A percentile compares a stretch with the other conserved stretches of the same genome.
phyloP scores from a whole-genome alignment of 163 green algal species.

The Botryococcus braunii region DNA sequence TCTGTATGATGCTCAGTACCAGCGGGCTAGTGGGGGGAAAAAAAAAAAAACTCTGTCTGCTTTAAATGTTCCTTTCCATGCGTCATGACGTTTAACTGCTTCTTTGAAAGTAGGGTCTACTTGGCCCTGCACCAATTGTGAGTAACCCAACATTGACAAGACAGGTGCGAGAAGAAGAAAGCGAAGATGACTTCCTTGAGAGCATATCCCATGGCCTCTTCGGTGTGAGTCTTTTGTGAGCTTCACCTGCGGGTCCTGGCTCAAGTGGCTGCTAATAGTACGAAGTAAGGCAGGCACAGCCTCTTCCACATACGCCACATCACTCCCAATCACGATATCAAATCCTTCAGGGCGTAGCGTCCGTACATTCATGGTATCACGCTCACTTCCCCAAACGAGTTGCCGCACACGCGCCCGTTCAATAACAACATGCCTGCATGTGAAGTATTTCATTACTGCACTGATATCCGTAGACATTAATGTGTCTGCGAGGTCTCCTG shows the following conservation, averaged over 20 bases:
- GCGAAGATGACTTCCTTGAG: not conserved
- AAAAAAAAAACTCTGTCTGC: too few relatives aligned
- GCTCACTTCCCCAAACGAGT: conserved; percentile 20
- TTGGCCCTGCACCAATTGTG: not conserved
- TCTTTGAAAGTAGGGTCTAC: not conserved
- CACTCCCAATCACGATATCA: conserved; percentile 17
- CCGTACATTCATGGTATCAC: not conserved
- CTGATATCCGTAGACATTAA: not conserved
- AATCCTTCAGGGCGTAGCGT: conserved; percentile 12
- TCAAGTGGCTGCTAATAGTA: conserved; percentile 15
- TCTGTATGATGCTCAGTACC: too few relatives aligned
- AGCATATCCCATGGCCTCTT: not conserved
- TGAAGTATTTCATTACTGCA: not conserved
- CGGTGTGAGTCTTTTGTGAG: not conserved
- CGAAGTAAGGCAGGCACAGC: conserved; percentile 17
- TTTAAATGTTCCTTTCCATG: not conserved
- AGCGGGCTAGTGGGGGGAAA: too few relatives aligned
- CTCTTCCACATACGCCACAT: conserved; percentile 18
- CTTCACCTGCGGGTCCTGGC: conserved; percentile 3
- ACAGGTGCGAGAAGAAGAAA: not conserved
- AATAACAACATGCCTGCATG: conserved; percentile 19
- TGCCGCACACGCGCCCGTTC: conserved; percentile 27
- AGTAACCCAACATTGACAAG: not conserved
- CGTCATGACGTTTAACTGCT: not conserved
- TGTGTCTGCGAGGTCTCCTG: not conserved